phyloP scores from a whole-genome alignment of 2,329 filamentous ascomycete genomes.

The Ophiostoma sp. region DNA sequence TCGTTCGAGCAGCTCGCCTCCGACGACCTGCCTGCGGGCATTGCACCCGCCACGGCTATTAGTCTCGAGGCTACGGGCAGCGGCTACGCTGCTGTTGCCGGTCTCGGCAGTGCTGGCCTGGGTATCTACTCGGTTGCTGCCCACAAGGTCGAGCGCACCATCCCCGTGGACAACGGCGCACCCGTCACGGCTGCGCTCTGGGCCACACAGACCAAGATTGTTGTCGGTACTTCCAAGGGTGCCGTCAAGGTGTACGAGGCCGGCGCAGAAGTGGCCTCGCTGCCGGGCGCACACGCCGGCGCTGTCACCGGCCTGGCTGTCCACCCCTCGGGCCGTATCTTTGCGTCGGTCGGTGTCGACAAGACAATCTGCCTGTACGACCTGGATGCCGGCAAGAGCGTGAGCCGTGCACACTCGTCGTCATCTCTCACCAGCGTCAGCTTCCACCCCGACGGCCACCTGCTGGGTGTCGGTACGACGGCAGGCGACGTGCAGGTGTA shows the following conservation, averaged over 20 bases:
- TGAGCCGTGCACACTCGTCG: constrained; percentile 75
- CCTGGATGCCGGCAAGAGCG: constrained; percentile 57
- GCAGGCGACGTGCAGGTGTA: constrained; percentile 82
- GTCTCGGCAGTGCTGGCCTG: constrained; percentile 61
- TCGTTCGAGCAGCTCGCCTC: constrained; percentile 43
- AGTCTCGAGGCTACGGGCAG: constrained; percentile 45
- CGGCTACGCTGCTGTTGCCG: constrained; percentile 63
- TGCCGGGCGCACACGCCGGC: constrained; percentile 72
- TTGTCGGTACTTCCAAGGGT: constrained; percentile 68
- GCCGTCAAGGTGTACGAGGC: constrained; percentile 73
- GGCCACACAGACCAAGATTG: constrained; percentile 62
- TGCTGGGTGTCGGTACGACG: constrained; percentile 77
- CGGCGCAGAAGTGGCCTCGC: constrained; percentile 61
- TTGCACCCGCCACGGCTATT: constrained; percentile 47
- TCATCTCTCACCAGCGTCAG: constrained; percentile 67
- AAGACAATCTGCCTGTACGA: constrained; percentile 94
- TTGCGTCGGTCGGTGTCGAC: constrained; percentile 83
- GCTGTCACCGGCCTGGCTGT: constrained; percentile 69
- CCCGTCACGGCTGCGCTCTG: constrained; percentile 62
- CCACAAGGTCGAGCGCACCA: constrained; percentile 59
- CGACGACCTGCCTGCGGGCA: constrained; percentile 38
- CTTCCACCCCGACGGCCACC: constrained; percentile 96
- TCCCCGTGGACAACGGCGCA: constrained; percentile 53
- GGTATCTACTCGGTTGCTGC: constrained; percentile 69
- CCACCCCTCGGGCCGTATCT: constrained; percentile 75